Conservation (phyloP, 75 land plant species). For the Adiantum capillusveneris region DNA sequence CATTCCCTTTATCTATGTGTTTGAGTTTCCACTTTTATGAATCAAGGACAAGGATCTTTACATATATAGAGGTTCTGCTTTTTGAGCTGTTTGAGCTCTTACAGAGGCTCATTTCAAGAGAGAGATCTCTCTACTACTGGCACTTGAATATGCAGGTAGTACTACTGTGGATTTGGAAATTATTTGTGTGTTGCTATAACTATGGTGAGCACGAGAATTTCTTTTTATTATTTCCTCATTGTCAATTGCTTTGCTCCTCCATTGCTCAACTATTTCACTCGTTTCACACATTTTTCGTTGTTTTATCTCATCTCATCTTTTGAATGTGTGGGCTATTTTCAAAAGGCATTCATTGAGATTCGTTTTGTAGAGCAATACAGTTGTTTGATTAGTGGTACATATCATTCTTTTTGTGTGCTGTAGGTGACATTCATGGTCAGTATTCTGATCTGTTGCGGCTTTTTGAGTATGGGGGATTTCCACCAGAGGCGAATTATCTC, state of each 20-base stretch:
- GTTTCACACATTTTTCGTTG: background rate
- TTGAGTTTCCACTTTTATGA: no score
- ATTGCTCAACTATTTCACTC: background rate
- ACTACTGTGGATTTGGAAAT: no score
- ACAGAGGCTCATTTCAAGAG: no score
- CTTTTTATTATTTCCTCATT: background rate
- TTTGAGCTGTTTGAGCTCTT: no score
- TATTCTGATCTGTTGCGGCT: conserved; percentile 67
- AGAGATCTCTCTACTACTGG: no score
- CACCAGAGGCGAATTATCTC: conserved; percentile 64
- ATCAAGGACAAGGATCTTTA: no score
- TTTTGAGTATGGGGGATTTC: conserved; percentile 74
- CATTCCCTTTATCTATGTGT: no score
- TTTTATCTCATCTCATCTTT: no score
- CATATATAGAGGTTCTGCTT: no score
- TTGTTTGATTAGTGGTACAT: background rate
- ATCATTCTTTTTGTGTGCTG: background rate
- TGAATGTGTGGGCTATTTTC: background rate
- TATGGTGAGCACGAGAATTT: no score
- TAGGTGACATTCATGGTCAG: conserved; percentile 83
- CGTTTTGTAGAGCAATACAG: background rate
- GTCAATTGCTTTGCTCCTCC: background rate
- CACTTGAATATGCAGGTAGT: no score
- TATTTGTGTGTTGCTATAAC: no score
- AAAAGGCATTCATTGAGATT: background rate